Conservation (phyloP, 176 grass and related monocot genomes). For the Eleusine coracana region DNA sequence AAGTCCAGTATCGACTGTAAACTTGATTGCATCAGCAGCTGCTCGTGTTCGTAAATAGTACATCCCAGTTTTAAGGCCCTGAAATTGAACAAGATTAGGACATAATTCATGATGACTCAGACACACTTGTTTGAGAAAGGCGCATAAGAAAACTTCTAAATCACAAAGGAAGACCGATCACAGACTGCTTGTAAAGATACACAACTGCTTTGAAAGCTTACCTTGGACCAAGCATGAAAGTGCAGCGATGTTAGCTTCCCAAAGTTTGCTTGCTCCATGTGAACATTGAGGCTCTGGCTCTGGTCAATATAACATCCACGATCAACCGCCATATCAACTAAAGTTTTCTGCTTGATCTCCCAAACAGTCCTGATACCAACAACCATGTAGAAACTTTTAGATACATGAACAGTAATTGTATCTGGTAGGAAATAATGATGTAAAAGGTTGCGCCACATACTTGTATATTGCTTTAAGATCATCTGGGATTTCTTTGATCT, state of each 20-base stretch:
- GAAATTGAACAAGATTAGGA: slow-evolving; percentile 15
- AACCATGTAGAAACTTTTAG: slow-evolving; percentile 18
- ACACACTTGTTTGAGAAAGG: not conserved
- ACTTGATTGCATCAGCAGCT: slow-evolving; percentile 96
- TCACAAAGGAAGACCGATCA: not conserved
- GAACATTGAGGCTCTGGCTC: slow-evolving; percentile 97
- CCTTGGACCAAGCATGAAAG: slow-evolving; percentile 99
- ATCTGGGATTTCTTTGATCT: slow-evolving; percentile 79
- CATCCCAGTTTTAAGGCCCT: slow-evolving; percentile 99
- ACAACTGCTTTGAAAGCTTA: slow-evolving; percentile 25
- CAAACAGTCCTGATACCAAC: slow-evolving; percentile 77
- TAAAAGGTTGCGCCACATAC: slow-evolving; percentile 44
- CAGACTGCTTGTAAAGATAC: not conserved
- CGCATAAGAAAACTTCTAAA: not conserved
- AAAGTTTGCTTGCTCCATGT: slow-evolving; percentile 98
- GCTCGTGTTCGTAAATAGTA: slow-evolving; percentile 93
- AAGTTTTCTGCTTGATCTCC: slow-evolving; percentile 99
- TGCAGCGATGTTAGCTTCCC: slow-evolving; percentile 94
- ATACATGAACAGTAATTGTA: not conserved
- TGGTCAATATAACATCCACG: slow-evolving; percentile 98
- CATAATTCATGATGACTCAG: not conserved
- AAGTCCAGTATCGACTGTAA: slow-evolving; percentile 81
- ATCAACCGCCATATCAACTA: slow-evolving; percentile 97
- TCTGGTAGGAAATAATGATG: not conserved
- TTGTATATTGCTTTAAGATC: slow-evolving; percentile 95